Evolutionary conservation across 352 stramenopile genomes (phyloP).

Genomic region (Phytopythium montanum): DNA sequence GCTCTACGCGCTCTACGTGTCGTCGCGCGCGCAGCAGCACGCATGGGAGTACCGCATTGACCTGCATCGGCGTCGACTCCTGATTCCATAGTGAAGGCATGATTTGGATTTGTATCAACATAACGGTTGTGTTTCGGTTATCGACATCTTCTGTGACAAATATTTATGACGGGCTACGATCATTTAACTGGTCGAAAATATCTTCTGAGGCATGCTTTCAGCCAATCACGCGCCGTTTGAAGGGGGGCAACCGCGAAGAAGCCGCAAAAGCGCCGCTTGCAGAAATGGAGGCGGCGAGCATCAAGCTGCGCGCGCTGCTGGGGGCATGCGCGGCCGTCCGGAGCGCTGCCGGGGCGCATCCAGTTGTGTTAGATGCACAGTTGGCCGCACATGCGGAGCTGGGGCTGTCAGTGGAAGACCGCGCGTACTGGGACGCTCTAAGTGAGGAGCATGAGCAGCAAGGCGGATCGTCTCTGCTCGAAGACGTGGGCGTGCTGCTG

Average conservation of each 20-base stretch:
- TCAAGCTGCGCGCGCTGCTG: conserved; percentile 42
- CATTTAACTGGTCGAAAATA: conserved; percentile 7
- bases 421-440: conserved; percentile 48
- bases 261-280: conserved; percentile 8
- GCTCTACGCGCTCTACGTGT: conserved; percentile 75
- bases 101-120: too few relatives aligned
- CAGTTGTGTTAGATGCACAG: neutral
- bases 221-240: conserved; percentile 27
- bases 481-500: conserved; percentile 60
- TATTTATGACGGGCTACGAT: neutral
- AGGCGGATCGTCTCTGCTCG: conserved; percentile 20
- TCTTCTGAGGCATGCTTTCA: conserved; percentile 10
- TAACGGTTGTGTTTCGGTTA: neutral
- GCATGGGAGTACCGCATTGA: conserved; percentile 82
- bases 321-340: conserved; percentile 30
- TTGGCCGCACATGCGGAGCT: conserved; percentile 10
- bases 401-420: conserved; percentile 36
- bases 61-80: conserved; percentile 57
- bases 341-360: conserved; percentile 8
- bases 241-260: conserved; percentile 13
- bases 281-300: conserved; percentile 33
- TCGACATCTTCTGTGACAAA: neutral
- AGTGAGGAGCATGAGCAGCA: conserved; percentile 14
- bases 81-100: conserved; percentile 40
- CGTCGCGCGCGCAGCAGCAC: conserved; percentile 73